Evolutionary conservation across 1,284 basidiomycete species (phyloP).

Genomic region (Boletus chippewaensis): DNA sequence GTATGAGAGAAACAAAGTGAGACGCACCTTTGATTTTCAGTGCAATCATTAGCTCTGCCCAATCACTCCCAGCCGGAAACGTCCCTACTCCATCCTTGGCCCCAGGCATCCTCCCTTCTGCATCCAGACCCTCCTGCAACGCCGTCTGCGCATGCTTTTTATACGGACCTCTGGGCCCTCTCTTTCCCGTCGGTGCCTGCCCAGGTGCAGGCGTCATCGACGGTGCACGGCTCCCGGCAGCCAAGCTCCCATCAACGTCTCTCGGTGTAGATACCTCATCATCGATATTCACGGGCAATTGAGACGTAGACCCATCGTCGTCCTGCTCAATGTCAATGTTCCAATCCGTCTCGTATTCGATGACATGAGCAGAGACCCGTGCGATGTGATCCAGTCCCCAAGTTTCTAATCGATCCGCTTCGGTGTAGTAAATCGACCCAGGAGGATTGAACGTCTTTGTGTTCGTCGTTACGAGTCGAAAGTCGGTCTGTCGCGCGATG

Average conservation of each 20-base stretch:
- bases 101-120: conserved; percentile 65
- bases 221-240: conserved; percentile 20
- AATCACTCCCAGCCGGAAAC: conserved; percentile 63
- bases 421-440: conserved; percentile 62
- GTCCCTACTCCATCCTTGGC: conserved; percentile 64
- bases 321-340: conserved; percentile 73
- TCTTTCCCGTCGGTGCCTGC: conserved; percentile 32
- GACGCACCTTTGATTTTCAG: conserved; percentile 62
- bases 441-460: conserved; percentile 70
- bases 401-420: conserved; percentile 61
- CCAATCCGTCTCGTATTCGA: conserved; percentile 77
- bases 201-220: conserved; percentile 33
- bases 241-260: conserved; percentile 21
- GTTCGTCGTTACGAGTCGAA: conserved; percentile 65
- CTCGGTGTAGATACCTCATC: conserved; percentile 26
- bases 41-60: conserved; percentile 60
- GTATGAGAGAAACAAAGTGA: background rate
- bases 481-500: conserved; percentile 45
- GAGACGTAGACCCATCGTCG: conserved; percentile 41
- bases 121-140: conserved; percentile 53
- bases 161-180: conserved; percentile 44
- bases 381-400: conserved; percentile 68
- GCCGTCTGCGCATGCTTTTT: conserved; percentile 35
- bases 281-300: conserved; percentile 26
- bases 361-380: conserved; percentile 61